Conservation (phyloP, 352 stramenopile genomes). For the Globisporangium spiculum region DNA sequence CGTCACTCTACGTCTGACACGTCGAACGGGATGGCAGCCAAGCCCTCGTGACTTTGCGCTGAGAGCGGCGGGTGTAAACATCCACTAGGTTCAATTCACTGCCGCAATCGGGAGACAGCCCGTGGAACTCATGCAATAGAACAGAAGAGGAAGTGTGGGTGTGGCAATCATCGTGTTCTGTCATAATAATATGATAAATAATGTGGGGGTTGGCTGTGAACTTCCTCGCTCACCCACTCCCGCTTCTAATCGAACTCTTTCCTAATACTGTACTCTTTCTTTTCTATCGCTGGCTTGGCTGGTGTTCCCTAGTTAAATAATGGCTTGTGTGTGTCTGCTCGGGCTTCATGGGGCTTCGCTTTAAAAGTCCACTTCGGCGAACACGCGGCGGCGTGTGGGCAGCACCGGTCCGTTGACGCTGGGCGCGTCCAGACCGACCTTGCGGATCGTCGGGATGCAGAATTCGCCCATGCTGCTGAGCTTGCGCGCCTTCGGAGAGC, state of each 20-base stretch:
- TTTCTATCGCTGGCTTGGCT: slow-evolving; percentile 4
- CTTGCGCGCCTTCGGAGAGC: slow-evolving; percentile 58
- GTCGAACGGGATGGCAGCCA: not conserved
- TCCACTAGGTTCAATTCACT: not conserved
- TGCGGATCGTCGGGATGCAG: slow-evolving; percentile 38
- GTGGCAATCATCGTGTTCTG: not conserved
- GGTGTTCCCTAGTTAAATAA: slow-evolving; percentile 19
- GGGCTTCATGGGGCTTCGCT: not conserved
- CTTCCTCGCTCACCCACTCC: not conserved
- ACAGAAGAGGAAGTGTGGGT: not conserved
- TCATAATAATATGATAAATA: slow-evolving; percentile 24
- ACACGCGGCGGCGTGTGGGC: slow-evolving; percentile 57
- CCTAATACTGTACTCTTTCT: not conserved
- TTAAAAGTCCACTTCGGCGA: slow-evolving; percentile 75
- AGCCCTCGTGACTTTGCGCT: not conserved
- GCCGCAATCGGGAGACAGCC: not conserved
- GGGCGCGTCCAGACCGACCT: slow-evolving; percentile 28
- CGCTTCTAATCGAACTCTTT: slow-evolving; percentile 7
- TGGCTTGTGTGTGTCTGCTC: not conserved
- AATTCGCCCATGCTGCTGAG: slow-evolving; percentile 47
- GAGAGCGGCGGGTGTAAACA: not conserved
- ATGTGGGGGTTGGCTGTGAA: slow-evolving; percentile 2
- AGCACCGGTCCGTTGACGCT: slow-evolving; percentile 12
- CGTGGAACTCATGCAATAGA: not conserved
- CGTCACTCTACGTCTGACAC: not conserved